Conservation (phyloP, 371 early-diverging fungal species). For the Apophysomyces ossiformis region DNA sequence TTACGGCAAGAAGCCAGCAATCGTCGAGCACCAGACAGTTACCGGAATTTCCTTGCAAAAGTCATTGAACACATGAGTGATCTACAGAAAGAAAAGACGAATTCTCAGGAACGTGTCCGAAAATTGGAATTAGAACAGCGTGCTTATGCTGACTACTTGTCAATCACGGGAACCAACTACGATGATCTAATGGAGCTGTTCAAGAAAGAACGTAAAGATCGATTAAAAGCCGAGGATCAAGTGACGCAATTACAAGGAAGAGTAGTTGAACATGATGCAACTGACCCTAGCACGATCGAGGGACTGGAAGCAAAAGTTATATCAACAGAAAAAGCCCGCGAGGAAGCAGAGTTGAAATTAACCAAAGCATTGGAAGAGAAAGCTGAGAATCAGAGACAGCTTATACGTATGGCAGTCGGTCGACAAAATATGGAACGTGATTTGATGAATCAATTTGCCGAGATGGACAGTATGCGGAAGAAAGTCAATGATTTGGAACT, state of each 20-base stretch:
- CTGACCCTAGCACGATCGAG: neutral
- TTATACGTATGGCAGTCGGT: neutral
- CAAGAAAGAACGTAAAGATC: slow-evolving; percentile 3
- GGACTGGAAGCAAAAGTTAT: neutral
- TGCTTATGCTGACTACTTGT: neutral
- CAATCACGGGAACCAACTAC: neutral
- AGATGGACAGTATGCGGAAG: neutral
- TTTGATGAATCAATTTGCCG: slow-evolving; percentile 1
- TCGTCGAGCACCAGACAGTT: neutral
- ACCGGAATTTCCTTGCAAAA: slow-evolving; percentile 1
- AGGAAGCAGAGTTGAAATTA: slow-evolving; percentile 2
- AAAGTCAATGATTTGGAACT: slow-evolving; percentile 1
- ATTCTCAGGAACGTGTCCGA: neutral
- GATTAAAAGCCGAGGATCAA: neutral
- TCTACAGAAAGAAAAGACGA: neutral
- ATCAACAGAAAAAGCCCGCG: neutral
- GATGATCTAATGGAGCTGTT: neutral
- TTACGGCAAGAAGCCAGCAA: neutral
- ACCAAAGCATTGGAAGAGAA: neutral
- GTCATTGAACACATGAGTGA: neutral
- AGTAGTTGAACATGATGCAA: neutral
- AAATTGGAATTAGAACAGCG: neutral
- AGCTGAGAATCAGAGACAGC: slow-evolving; percentile 6
- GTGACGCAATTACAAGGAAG: neutral
- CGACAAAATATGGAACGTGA: slow-evolving; percentile 6